These are phyloP conservation scores for Curvularia spicifera DNA, from an alignment of 2,329 filamentous ascomycete genomes.

Conservation along the genomic window DNA sequence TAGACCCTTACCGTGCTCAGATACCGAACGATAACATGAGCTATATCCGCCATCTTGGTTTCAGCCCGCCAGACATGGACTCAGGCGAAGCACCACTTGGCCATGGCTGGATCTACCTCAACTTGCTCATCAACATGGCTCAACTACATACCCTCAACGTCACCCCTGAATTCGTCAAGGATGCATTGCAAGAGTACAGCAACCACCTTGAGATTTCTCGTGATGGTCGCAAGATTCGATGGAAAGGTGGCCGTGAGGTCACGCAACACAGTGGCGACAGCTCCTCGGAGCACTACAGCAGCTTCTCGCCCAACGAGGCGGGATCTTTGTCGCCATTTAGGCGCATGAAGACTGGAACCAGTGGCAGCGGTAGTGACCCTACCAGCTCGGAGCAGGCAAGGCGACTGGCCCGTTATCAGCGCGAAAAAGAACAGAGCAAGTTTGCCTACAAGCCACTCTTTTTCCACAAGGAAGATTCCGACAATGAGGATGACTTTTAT, in stretches of 20 bases:
- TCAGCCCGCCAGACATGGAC: slow-evolving; percentile 65
- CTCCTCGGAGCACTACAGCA: slow-evolving; percentile 49
- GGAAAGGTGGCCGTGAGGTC: slow-evolving; percentile 72
- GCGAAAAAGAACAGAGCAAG: slow-evolving; percentile 41
- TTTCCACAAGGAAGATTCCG: slow-evolving; percentile 53
- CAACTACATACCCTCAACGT: slow-evolving; percentile 87
- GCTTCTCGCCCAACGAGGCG: slow-evolving; percentile 59
- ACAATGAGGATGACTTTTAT: slow-evolving; percentile 50
- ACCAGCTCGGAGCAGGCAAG: slow-evolving; percentile 26
- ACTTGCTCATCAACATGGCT: slow-evolving; percentile 79
- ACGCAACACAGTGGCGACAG: slow-evolving; percentile 71
- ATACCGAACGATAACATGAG: slow-evolving; percentile 78
- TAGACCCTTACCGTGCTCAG: slow-evolving; percentile 80
- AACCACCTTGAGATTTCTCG: slow-evolving; percentile 77
- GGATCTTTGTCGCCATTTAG: slow-evolving; percentile 37
- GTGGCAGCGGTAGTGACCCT: slow-evolving; percentile 28
- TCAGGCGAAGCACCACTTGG: slow-evolving; percentile 63
- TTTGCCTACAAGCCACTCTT: slow-evolving; percentile 57
- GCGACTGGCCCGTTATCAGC: slow-evolving; percentile 26
- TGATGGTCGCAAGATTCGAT: slow-evolving; percentile 80
- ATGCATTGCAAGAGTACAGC: slow-evolving; percentile 72
- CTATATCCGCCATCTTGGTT: slow-evolving; percentile 76
- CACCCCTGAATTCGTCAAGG: slow-evolving; percentile 76
- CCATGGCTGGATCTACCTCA: slow-evolving; percentile 83
- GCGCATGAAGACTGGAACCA: slow-evolving; percentile 30